Conservation (phyloP, 768 basidiomycete species). For the Suillus subluteus region DNA sequence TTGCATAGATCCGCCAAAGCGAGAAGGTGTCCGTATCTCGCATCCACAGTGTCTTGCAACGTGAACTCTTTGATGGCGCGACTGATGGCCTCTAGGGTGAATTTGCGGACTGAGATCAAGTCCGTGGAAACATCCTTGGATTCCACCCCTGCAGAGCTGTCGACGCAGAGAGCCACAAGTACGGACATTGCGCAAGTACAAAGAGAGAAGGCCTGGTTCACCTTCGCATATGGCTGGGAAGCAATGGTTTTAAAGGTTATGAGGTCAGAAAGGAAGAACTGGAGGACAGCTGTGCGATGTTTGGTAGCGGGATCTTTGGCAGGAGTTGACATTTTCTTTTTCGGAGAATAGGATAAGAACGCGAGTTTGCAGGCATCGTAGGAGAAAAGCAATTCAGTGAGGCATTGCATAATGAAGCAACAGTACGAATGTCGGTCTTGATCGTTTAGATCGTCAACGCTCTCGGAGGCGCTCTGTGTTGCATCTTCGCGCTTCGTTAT, state of each 20-base stretch:
- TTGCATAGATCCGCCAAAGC: conserved; percentile 87
- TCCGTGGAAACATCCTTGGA: conserved; percentile 79
- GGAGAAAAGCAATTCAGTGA: conserved; percentile 91
- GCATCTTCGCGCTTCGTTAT: conserved; percentile 17
- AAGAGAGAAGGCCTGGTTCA: conserved; percentile 59
- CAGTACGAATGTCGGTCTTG: conserved; percentile 52
- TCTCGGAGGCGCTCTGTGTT: conserved; percentile 16
- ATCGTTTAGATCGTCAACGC: conserved; percentile 22
- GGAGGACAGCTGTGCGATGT: conserved; percentile 66
- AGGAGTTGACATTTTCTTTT: conserved; percentile 58
- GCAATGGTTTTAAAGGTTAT: conserved; percentile 77
- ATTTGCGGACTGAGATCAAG: conserved; percentile 87
- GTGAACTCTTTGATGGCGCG: conserved; percentile 83
- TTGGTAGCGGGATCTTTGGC: conserved; percentile 67
- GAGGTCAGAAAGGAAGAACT: conserved; percentile 83
- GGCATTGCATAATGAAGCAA: conserved; percentile 87
- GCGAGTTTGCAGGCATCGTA: conserved; percentile 90
- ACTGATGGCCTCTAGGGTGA: conserved; percentile 86
- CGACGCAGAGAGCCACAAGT: conserved; percentile 91
- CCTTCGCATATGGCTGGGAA: conserved; percentile 57
- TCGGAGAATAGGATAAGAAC: conserved; percentile 79
- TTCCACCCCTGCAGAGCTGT: conserved; percentile 67
- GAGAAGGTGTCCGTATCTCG: conserved; percentile 85
- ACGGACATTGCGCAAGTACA: conserved; percentile 91
- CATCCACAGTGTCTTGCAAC: conserved; percentile 61